phyloP scores from a whole-genome alignment of 192 early-diverging fungal species.

The Jimgerdemannia flammicorona region DNA sequence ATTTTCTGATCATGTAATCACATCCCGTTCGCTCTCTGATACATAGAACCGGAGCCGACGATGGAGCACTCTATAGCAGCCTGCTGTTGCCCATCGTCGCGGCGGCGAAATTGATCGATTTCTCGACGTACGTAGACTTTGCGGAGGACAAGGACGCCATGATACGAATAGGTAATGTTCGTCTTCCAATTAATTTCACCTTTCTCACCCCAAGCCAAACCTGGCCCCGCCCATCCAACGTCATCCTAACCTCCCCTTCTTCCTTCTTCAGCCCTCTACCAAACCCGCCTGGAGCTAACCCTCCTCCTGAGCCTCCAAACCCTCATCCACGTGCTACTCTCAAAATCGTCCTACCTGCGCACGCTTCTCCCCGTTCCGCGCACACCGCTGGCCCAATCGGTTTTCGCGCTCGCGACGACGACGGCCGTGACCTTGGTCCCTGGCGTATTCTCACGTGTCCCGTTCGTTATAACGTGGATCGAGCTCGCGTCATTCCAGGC shows the following conservation, averaged over 20 bases:
- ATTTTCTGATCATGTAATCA: no score
- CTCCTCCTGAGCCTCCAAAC: constrained; percentile 12
- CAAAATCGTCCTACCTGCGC: background rate
- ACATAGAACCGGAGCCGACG: constrained; percentile 47
- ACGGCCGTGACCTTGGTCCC: background rate
- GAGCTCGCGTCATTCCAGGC: constrained; percentile 25
- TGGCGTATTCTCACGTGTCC: background rate
- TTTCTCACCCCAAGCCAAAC: no score
- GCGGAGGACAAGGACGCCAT: constrained; percentile 21
- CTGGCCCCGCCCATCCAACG: no score
- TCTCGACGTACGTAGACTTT: constrained; percentile 15
- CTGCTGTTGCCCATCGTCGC: constrained; percentile 49
- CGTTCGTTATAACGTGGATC: constrained; percentile 10
- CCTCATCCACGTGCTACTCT: constrained; percentile 24
- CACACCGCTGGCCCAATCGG: constrained; percentile 7
- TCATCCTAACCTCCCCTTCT: constrained; percentile 16
- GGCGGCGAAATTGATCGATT: constrained; percentile 41
- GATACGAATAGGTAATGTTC: constrained; percentile 11
- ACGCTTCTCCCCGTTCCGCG: constrained; percentile 11
- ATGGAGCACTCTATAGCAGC: constrained; percentile 50
- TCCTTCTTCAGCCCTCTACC: constrained; percentile 22
- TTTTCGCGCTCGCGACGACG: background rate
- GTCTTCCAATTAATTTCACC: background rate
- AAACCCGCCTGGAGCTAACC: background rate
- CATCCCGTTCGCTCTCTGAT: background rate